Evolutionary conservation across 805 yeast genomes (phyloP).

Genomic region (Cyberlindnera saturnus): DNA sequence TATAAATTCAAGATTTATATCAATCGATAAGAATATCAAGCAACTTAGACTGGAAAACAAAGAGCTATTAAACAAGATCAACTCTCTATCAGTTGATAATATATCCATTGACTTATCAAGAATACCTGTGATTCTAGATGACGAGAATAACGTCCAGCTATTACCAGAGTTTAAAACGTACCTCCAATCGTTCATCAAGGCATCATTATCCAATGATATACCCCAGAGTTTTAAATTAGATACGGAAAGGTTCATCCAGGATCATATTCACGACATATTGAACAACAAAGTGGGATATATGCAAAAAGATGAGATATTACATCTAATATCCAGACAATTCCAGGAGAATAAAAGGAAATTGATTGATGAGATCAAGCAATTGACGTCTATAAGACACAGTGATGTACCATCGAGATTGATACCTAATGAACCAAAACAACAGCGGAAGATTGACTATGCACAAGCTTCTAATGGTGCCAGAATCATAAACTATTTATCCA

Average conservation of each 20-base stretch:
- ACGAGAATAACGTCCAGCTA: conserved; percentile 11
- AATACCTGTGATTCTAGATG: conserved; percentile 17
- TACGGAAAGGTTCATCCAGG: conserved; percentile 11
- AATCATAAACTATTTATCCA: conserved; percentile 30
- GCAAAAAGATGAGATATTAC: conserved; percentile 17
- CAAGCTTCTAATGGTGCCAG: conserved; percentile 26
- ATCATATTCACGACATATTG: conserved; percentile 13
- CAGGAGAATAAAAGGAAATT: conserved; percentile 18
- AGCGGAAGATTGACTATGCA: conserved; percentile 7
- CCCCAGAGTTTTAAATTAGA: conserved; percentile 10
- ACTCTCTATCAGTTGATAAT: conserved; percentile 7
- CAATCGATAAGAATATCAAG: conserved; percentile 7
- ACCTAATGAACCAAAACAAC: background rate
- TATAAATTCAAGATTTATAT: conserved; percentile 5
- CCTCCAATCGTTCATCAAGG: conserved; percentile 9
- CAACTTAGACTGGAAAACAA: conserved; percentile 5
- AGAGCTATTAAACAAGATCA: conserved; percentile 6
- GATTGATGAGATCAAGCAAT: conserved; percentile 17
- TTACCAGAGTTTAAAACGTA: conserved; percentile 20
- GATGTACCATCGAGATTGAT: conserved; percentile 6
- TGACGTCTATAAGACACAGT: conserved; percentile 1
- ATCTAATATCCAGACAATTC: conserved; percentile 16
- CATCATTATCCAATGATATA: conserved; percentile 1
- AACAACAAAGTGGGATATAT: conserved; percentile 16
- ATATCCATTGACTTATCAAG: conserved; percentile 2